These are phyloP conservation scores for Mycena crocata DNA, from an alignment of 768 basidiomycete species.

Conservation along the genomic window DNA sequence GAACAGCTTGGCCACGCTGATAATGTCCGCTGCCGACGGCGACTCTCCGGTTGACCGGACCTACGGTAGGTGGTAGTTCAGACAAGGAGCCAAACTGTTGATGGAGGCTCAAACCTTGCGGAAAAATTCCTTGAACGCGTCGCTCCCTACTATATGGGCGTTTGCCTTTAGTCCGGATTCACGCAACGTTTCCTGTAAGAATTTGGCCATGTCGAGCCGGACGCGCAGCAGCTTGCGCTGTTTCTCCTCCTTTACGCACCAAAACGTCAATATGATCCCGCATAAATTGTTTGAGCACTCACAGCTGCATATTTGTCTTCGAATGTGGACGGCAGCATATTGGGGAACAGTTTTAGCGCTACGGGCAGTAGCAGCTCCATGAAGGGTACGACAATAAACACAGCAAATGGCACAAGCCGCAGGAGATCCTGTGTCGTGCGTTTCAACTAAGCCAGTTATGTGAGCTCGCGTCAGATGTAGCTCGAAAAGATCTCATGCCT, in stretches of 20 bases:
- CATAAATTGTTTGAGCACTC: conserved; percentile 18
- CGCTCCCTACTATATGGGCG: conserved; percentile 91
- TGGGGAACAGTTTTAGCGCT: conserved; percentile 96
- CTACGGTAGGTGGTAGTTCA: conserved; percentile 51
- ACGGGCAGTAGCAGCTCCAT: conserved; percentile 98
- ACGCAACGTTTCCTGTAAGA: conserved; percentile 95
- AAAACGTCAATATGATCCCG: background rate
- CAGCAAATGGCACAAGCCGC: conserved; percentile 93
- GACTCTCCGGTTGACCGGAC: conserved; percentile 95
- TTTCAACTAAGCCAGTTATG: conserved; percentile 67
- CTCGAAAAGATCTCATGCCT: conserved; percentile 60
- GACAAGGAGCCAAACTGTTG: background rate
- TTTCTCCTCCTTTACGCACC: conserved; percentile 86
- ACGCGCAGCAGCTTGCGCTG: conserved; percentile 95
- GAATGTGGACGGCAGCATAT: conserved; percentile 98
- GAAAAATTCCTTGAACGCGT: conserved; percentile 99
- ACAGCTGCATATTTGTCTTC: conserved; percentile 97
- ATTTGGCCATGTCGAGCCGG: conserved; percentile 98
- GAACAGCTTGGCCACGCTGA: conserved; percentile 96
- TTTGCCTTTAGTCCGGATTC: conserved; percentile 95
- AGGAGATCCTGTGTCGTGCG: conserved; percentile 94
- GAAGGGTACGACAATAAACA: conserved; percentile 96
- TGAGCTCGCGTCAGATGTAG: conserved; percentile 4
- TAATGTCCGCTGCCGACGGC: conserved; percentile 88
- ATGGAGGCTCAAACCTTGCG: conserved; percentile 71